Evolutionary conservation across 208 protist species (phyloP).

Genomic region (Trypanosoma vivax): DNA sequence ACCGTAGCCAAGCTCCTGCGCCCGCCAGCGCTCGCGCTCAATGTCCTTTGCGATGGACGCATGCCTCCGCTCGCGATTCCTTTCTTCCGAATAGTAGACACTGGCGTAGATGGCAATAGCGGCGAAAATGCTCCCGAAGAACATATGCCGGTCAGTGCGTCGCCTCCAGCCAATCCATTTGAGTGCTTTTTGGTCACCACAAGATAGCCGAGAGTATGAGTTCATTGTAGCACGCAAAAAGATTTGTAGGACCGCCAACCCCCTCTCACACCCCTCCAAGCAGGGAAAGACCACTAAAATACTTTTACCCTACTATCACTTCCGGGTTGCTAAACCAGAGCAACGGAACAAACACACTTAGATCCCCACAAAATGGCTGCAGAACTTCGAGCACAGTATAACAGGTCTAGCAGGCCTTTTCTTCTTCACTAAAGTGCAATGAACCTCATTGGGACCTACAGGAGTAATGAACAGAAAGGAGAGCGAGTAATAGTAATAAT

Average conservation of each 20-base stretch:
- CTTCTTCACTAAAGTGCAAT: no score
- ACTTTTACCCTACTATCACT: no score
- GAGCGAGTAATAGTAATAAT: no score
- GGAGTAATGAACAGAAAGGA: no score
- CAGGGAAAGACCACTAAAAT: no score
- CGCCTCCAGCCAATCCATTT: constrained; percentile 47
- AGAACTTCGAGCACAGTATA: no score
- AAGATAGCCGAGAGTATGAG: constrained; percentile 48
- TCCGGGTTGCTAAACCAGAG: no score
- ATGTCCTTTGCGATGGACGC: constrained; percentile 75
- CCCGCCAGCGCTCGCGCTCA: constrained; percentile 71
- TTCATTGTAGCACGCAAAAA: constrained; percentile 44
- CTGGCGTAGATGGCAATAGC: constrained; percentile 37
- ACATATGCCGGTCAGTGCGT: constrained; percentile 32
- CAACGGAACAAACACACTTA: no score
- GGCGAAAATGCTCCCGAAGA: constrained; percentile 25
- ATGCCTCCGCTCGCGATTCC: constrained; percentile 41
- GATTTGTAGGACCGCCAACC: not conserved
- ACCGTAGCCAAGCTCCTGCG: constrained; percentile 46
- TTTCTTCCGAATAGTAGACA: constrained; percentile 58
- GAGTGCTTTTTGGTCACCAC: constrained; percentile 24
- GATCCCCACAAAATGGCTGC: no score
- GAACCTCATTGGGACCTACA: no score
- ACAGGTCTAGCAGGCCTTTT: no score
- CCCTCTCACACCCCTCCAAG: not conserved